These are phyloP conservation scores for Fomes fomentarius DNA, from an alignment of 1,284 basidiomycete genomes.

Conservation along the genomic window DNA sequence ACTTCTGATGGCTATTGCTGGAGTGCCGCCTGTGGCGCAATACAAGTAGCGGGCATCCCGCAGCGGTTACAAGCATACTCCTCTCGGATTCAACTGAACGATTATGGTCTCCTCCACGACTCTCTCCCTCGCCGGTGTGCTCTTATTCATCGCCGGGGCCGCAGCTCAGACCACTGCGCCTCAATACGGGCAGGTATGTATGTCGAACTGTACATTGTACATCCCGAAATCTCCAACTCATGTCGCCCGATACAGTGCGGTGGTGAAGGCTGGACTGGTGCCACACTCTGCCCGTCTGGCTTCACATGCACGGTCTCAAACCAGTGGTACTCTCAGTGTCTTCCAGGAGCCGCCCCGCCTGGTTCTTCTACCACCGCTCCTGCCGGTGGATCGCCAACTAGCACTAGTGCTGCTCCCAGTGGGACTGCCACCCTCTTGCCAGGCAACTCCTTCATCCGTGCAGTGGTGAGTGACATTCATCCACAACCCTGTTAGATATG, in stretches of 20 bases:
- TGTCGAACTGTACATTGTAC: background rate
- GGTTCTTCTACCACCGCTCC: constrained; percentile 28
- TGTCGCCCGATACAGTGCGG: constrained; percentile 22
- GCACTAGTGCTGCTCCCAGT: constrained; percentile 39
- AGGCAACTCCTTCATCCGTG: constrained; percentile 62
- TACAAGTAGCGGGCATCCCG: constrained; percentile 14
- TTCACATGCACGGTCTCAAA: constrained; percentile 51
- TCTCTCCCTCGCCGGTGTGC: constrained; percentile 23
- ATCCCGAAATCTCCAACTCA: background rate
- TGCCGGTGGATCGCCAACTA: constrained; percentile 29
- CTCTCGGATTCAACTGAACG: background rate
- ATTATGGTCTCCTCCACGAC: constrained; percentile 23
- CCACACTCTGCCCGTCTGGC: constrained; percentile 50
- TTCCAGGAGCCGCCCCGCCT: constrained; percentile 41
- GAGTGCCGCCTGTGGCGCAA: background rate
- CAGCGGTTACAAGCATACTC: background rate
- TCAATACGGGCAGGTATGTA: constrained; percentile 33
- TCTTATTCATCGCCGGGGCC: constrained; percentile 24
- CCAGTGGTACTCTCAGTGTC: constrained; percentile 55
- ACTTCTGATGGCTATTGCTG: background rate
- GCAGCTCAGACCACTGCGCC: constrained; percentile 30
- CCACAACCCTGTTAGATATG: background rate
- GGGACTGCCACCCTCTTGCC: constrained; percentile 50
- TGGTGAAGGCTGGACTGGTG: constrained; percentile 47
- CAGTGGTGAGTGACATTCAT: constrained; percentile 47